Base-by-base conservation (phyloP, 2,329 filamentous ascomycete species). In the Clonostachys byssicola region DNA sequence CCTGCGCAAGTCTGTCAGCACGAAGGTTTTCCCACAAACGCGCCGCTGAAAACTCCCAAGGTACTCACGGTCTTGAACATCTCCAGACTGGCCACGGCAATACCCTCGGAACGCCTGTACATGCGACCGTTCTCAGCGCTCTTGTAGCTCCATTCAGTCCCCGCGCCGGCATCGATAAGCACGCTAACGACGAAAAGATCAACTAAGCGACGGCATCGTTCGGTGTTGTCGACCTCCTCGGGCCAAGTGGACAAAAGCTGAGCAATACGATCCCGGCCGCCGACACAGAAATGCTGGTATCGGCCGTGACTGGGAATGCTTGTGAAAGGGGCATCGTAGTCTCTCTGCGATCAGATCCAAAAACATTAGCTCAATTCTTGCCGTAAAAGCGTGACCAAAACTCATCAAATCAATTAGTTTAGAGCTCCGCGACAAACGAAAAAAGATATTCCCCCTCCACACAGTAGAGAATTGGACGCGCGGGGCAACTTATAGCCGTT, bases 61-160 rank as follows among this genome's bases (percentile, higher is more conserved):
- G 14, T 13, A 62, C 69, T 53, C 58, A 78, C 75, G 13, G 81
- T 76, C 70, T 96, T 96, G 78, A 96, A 96, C 92, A 96, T 96
- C 56, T 96, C 92, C 59, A 85, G 61, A 53, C 78, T 83, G 7
- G 82, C 82, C 54, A 86, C 84, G 9, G 92, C 92, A 47, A 96
- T 77, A 9, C 92, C 92, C 65, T 96, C 94, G 51, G 91, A 96
- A 44, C 94, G 83, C 45, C 83, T 78, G 67, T 92, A 97, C 39
- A 87, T 67, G 52, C 85, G 86, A 48, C 89, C 90, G 53, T 91
- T 95, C 61, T 95, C 91, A 52, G 85, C 85, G 62, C 90, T 95
- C 73, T 89, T 94, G 72, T 96, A 99, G 56, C 84, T 86, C 94
- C 94, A 99, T 54, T 83, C 79, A 4, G 84, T 92, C 39, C 94